Evolutionary conservation across 2,329 filamentous ascomycete genomes (phyloP), one percentile per base, ranked within the genome.

Genomic region (Truncatella angustata): DNA sequence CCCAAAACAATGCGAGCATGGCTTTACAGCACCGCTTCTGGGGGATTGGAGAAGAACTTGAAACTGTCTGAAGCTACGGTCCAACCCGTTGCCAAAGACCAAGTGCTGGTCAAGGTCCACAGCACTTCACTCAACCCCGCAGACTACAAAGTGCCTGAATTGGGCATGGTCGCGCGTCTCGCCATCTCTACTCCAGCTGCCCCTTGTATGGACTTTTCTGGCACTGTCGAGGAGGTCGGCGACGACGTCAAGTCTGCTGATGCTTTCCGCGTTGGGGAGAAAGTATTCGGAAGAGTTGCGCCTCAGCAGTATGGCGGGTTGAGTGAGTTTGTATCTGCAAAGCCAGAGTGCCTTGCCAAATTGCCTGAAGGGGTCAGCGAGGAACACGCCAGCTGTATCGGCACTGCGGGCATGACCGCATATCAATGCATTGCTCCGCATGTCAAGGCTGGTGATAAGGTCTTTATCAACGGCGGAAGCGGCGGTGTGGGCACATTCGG

Each of bases 381-480:
- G 3, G 68, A 73, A 12, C 62, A 75, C 32, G 74, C 72, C 1
- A 72, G 73, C n/a, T 66, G 67, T 10, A 52, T 76, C 9, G 73
- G 71, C 2, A 72, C 76, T 2, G 75, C 76, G 0, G 78, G 69
- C 1, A 60, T 73, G 57, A 78, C 78, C 3, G 74, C 76, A 3
- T 76, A 75, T 54, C 74, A 80, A 60, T 62, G 65, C 30, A 68
- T 81, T 21, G 64, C 78, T 14, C 72, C 73, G 1, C 65, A 74
- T 52, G 73, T 78, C 46, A 45, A 34, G 20, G 39, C 28, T n/a
- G 49, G 49, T 24, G 79, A 78, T 16, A 78, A 73, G 58, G 71
- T 86, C 12, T 80, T 86, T 56, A 78, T 86, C 63, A 86, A 86
- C 53, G 83, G 81, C 3, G 82, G 82, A 0, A 80, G 75, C 2